These are phyloP conservation scores for Rosa hybrid DNA, from an alignment of 331 rosid genomes.

Conservation along the genomic window DNA sequence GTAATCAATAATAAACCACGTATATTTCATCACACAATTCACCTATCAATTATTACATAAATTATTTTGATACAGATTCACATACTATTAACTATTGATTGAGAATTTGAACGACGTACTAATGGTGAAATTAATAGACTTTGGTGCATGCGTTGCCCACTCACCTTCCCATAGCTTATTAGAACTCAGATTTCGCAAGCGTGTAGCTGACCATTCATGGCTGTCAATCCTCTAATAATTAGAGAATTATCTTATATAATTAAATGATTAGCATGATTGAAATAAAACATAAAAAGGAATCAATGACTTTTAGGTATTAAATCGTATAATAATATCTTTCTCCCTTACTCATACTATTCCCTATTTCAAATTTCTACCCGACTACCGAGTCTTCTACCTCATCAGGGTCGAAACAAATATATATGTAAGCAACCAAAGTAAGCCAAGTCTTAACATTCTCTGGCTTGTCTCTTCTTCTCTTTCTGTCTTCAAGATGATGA, in stretches of 20 bases:
- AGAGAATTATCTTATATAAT: background rate
- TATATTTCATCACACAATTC: background rate
- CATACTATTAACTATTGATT: background rate
- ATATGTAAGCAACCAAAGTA: background rate
- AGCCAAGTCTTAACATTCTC: slow-evolving; percentile 4
- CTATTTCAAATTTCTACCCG: background rate
- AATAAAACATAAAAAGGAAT: background rate
- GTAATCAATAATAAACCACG: background rate
- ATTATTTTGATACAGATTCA: background rate
- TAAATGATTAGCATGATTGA: background rate
- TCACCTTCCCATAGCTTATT: background rate
- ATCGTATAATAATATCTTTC: background rate
- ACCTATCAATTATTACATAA: background rate
- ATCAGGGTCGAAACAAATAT: background rate
- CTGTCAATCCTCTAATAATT: background rate
- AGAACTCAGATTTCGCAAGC: background rate
- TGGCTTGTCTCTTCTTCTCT: background rate
- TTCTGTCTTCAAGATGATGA: background rate
- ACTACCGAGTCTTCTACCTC: background rate
- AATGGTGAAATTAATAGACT: background rate
- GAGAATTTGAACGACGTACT: background rate
- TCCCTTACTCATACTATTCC: background rate
- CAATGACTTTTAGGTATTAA: slow-evolving; percentile 8
- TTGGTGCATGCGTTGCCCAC: background rate
- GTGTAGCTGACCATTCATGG: background rate